Evolutionary conservation across 805 yeast species (phyloP).

Genomic region (Lipomyces mesembrius): DNA sequence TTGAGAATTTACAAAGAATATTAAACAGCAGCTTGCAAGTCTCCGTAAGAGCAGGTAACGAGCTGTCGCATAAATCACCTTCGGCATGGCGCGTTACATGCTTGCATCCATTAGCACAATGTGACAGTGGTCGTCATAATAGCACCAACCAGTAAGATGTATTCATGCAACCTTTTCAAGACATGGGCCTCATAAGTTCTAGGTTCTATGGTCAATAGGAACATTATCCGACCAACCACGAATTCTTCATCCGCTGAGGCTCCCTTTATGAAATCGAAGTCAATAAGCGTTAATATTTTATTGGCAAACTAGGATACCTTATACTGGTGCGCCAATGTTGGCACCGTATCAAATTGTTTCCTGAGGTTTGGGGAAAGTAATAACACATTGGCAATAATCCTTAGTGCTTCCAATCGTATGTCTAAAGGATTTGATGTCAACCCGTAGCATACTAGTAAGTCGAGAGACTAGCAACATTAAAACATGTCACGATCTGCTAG

Average conservation of each 20-base stretch:
- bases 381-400: slow-evolving; percentile 30
- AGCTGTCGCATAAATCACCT: background rate
- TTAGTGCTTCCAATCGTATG: slow-evolving; percentile 23
- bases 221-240: slow-evolving; percentile 30
- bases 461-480: slow-evolving; percentile 6
- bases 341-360: slow-evolving; percentile 7
- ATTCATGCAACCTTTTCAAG: background rate
- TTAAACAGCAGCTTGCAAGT: slow-evolving; percentile 30
- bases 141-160: background rate
- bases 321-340: slow-evolving; percentile 10
- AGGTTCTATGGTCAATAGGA: slow-evolving; percentile 21
- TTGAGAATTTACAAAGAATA: slow-evolving; percentile 11
- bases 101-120: background rate
- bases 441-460: slow-evolving; percentile 12
- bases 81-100: background rate
- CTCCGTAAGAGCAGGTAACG: slow-evolving; percentile 15
- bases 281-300: background rate
- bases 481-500: background rate
- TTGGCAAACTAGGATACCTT: slow-evolving; percentile 7
- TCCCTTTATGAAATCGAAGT: slow-evolving; percentile 7
- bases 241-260: slow-evolving; percentile 25
- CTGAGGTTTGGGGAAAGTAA: slow-evolving; percentile 14
- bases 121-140: slow-evolving; percentile 13
- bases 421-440: background rate
- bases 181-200: background rate